A percentile compares a stretch with the other conserved stretches of the same genome.
Conservation (phyloP, 139 green algal genomes). For the Picochlorum sp. region DNA sequence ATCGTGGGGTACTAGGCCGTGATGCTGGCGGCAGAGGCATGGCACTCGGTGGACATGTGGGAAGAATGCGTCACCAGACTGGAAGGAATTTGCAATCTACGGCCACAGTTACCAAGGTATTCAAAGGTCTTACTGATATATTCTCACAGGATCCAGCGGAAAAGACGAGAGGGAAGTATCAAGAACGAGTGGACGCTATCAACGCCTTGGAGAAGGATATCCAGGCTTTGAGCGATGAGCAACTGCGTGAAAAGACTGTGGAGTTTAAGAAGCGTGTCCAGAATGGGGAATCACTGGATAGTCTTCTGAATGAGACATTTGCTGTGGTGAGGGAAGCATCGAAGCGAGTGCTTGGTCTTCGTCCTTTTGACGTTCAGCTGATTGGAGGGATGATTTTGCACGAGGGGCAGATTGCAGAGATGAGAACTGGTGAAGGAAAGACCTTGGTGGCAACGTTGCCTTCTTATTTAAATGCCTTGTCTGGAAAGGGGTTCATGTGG, state of each 20-base stretch:
- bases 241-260: conserved; percentile 72
- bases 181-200: conserved; percentile 66
- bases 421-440: conserved; percentile 97
- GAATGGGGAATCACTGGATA: conserved; percentile 65
- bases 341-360: conserved; percentile 82
- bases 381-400: conserved; percentile 96
- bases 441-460: conserved; percentile 93
- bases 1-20: too few species aligned
- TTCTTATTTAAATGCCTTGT: conserved; percentile 92
- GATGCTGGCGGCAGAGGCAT: too few species aligned
- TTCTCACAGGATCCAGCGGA: conserved; percentile 29
- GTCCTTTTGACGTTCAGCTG: conserved; percentile 97
- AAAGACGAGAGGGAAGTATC: conserved; percentile 31
- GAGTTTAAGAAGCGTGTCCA: conserved; percentile 58
- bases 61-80: too few species aligned
- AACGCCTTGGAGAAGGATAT: conserved; percentile 78
- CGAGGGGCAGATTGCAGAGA: conserved; percentile 91
- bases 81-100: too few species aligned
- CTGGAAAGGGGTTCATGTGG: conserved; percentile 91
- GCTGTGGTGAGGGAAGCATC: conserved; percentile 88
- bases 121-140: conserved; percentile 19
- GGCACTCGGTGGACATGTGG: too few species aligned
- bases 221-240: conserved; percentile 62
- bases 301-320: conserved; percentile 81
- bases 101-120: conserved; percentile 12